Conservation (phyloP, 2,329 filamentous ascomycete species). For the Penicillium polonicum region DNA sequence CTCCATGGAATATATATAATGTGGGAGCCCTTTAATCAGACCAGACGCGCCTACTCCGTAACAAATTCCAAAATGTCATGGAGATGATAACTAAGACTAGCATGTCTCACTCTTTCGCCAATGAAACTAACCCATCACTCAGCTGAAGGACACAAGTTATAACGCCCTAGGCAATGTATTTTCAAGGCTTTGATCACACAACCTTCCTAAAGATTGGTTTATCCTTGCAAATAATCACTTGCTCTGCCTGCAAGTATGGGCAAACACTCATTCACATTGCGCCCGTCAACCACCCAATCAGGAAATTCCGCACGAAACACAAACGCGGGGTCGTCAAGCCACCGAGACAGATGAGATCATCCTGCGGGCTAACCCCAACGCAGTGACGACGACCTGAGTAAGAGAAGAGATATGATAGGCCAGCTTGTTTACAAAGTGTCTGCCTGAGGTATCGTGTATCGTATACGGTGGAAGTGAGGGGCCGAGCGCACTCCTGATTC, state of each 20-base stretch:
- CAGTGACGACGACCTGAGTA: slow-evolving; percentile 17
- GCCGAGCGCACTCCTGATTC: neutral
- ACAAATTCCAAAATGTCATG: neutral
- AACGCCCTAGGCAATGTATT: neutral
- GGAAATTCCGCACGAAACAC: neutral
- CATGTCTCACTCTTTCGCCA: too few species aligned
- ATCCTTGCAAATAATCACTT: too few species aligned
- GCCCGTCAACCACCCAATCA: neutral
- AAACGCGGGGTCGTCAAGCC: slow-evolving; percentile 24
- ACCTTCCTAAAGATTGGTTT: too few species aligned
- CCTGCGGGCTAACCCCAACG: neutral
- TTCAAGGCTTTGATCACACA: neutral
- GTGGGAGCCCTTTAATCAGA: neutral
- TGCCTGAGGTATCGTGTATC: neutral
- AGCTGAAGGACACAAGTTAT: neutral
- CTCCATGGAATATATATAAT: neutral
- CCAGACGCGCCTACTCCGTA: neutral
- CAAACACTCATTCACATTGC: neutral
- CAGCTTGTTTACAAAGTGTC: neutral
- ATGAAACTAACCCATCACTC: neutral
- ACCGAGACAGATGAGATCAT: slow-evolving; percentile 15
- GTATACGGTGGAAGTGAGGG: neutral
- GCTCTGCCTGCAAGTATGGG: neutral
- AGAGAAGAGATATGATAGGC: slow-evolving; percentile 17
- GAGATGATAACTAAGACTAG: neutral